Evolutionary conservation across 2,329 filamentous ascomycete species (phyloP), one percentile per base, ranked within the genome.

Genomic region (Alternaria metachromatica): DNA sequence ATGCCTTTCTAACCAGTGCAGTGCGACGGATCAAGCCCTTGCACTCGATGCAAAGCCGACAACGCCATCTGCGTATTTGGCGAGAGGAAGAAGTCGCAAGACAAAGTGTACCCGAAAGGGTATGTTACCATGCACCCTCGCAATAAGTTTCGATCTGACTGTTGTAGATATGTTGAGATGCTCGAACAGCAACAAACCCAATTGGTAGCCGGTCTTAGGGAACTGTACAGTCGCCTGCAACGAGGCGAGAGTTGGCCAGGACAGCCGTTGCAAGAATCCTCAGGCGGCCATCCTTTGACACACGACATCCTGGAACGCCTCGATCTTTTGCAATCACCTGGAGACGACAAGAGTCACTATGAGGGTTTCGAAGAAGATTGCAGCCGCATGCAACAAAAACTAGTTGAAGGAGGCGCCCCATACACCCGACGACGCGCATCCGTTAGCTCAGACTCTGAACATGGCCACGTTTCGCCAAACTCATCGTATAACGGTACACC

Each of bases 41-140:
- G 88, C 80, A 84, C 84, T 69, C 82, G 88, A 63, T 90, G 88
- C 78, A 86, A 86, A 73, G 83, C 86, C 64, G 88, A 90, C 77
- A 89, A 90, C 75, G 85, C 86, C 44, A 88, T 89, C 64, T 90
- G 88, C 70, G 85, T 89, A 5, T 90, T 89, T 78, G 88, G 88
- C 30, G 87, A 90, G 74, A 82, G 88, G 59, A 90, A 89, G 77
- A 89, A 89, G 82, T 85, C 86, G 7, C 87, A 89, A 71, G 88
- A 90, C 78, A 90, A 89, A 77, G 85, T 89, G 50, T 89, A 90
- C 76, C 88, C 88, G n/a, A 90, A 89, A 80, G 88, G 88, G 85
- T 90, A 78, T 12, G 71, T 62, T 23, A n/a, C 5, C 3, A 30
- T 4, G 21, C 48, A 20, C 21, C 11, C 8, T 41, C 30, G 23